Conservation (phyloP, 1,139 yeast species). For the Suhomyces bolitotheri region DNA sequence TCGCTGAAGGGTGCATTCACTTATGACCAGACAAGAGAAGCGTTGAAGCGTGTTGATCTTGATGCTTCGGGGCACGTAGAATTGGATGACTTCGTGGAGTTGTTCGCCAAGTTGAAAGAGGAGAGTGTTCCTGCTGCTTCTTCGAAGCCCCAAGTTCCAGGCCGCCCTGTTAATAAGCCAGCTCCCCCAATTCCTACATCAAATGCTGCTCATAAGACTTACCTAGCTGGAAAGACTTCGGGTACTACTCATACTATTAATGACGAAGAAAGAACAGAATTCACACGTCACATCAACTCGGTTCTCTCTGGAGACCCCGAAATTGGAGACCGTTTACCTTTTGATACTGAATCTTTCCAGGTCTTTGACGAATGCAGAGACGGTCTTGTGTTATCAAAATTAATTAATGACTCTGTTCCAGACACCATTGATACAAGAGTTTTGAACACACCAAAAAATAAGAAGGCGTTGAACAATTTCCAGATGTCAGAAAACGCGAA, state of each 20-base stretch:
- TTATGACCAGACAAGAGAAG: constrained; percentile 92
- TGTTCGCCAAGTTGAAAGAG: constrained; percentile 70
- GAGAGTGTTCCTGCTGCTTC: constrained; percentile 17
- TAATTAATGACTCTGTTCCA: constrained; percentile 96
- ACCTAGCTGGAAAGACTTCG: constrained; percentile 73
- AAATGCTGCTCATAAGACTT: constrained; percentile 67
- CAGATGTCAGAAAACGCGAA: constrained; percentile 97
- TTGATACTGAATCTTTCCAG: constrained; percentile 93
- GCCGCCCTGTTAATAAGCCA: constrained; percentile 15
- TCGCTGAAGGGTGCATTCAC: constrained; percentile 77
- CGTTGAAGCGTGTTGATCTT: constrained; percentile 83
- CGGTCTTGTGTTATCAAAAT: constrained; percentile 87
- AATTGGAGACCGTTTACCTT: constrained; percentile 82
- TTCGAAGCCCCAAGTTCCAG: constrained; percentile 24
- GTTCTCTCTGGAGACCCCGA: constrained; percentile 90
- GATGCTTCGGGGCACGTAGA: constrained; percentile 98
- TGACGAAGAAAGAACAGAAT: constrained; percentile 95
- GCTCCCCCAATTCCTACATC: constrained; percentile 47
- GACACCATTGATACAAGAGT: constrained; percentile 99
- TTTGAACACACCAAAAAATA: constrained; percentile 74
- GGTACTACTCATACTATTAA: constrained; percentile 97
- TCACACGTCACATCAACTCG: constrained; percentile 91
- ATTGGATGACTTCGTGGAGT: constrained; percentile 90
- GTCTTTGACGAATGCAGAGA: constrained; percentile 96
- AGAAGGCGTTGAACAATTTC: constrained; percentile 85